Base-by-base conservation (phyloP, 2,329 filamentous ascomycete species). In the Conoideocrella luteorostrata region DNA sequence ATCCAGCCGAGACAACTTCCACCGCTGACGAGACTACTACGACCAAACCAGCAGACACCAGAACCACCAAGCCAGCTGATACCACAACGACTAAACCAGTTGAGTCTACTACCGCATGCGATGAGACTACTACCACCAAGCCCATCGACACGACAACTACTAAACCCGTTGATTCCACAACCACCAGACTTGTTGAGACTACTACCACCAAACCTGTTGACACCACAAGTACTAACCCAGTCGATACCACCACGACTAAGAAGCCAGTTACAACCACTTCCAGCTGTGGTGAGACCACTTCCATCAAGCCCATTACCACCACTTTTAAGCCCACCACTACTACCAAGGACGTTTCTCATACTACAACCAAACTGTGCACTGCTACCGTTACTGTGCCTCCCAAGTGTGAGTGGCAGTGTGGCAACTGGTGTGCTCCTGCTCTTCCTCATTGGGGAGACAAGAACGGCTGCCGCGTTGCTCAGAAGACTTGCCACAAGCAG, bases 351-450 rank as follows among this genome's bases (percentile, higher is more conserved):
- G 22, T 30, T 12, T 26, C 59, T 22, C 67, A 62, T 18, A 66
- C 65, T 13, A 60, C 56, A 22, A 58, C 60, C 30, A 54, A 66
- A n/a, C 56, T 72, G 41, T 78, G 75, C 59, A 74, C 69, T 9
- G 60, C 66, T 38, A 75, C 71, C 20, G 57, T 62, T 20, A 64
- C 67, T 10, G 56, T 67, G 20, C 68, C 72, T 9, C 59, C 71
- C 38, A 64, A 60, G 23, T 78, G 75, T 58, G 75, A 78, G 56
- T 78, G 75, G 59, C 63, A 69, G 50, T 71, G 70, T 50, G 76
- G 75, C 38, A 69, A 66, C 47, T 79, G 75, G 74, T 77, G 73
- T 55, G 68, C 67, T 29, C 65, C 64, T 36, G 65, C 72, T 12
- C 56, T 78, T 11, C 74, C 74, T 20, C 60, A 69, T 50, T 79